phyloP scores from a whole-genome alignment of 2,329 filamentous ascomycete genomes.

The Exophiala sp. region DNA sequence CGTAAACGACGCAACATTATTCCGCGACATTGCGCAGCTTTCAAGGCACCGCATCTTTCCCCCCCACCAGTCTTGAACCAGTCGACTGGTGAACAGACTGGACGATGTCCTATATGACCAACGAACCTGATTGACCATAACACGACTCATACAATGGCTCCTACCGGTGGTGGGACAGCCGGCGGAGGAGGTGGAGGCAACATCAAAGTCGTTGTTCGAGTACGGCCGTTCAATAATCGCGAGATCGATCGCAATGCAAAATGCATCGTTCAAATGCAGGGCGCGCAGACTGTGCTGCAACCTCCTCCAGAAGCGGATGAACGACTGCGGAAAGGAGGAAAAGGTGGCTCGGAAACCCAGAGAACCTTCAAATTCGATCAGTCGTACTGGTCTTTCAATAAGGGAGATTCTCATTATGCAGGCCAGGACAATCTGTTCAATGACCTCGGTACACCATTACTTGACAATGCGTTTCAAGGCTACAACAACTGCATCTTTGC shows the following conservation, averaged over 20 bases:
- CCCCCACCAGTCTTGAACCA: neutral
- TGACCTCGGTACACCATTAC: constrained; percentile 80
- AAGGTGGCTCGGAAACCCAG: constrained; percentile 54
- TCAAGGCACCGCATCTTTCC: neutral
- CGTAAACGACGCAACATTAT: too few species aligned
- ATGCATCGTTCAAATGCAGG: constrained; percentile 98
- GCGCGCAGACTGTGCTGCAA: constrained; percentile 79
- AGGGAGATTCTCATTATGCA: constrained; percentile 75
- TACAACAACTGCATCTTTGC: constrained; percentile 99
- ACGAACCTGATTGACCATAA: constrained; percentile 10
- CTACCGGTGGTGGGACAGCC: constrained; percentile 38
- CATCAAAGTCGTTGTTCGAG: constrained; percentile 99
- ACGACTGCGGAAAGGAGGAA: constrained; percentile 47
- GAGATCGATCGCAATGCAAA: constrained; percentile 87
- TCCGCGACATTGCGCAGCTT: too few species aligned
- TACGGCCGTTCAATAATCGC: constrained; percentile 93
- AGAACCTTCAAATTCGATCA: constrained; percentile 95
- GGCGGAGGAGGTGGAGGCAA: constrained; percentile 70
- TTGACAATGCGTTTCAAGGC: constrained; percentile 96
- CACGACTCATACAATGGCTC: constrained; percentile 52
- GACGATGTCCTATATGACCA: constrained; percentile 12
- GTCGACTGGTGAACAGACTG: neutral
- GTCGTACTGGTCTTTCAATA: constrained; percentile 97
- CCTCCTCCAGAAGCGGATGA: constrained; percentile 63
- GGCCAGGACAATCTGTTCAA: constrained; percentile 85